A percentile compares a stretch with the other conserved stretches of the same genome.
These are phyloP conservation scores for Marchantia paleacea DNA, from an alignment of 225 moss, liverwort and hornwort genomes.

Conservation along the genomic window DNA sequence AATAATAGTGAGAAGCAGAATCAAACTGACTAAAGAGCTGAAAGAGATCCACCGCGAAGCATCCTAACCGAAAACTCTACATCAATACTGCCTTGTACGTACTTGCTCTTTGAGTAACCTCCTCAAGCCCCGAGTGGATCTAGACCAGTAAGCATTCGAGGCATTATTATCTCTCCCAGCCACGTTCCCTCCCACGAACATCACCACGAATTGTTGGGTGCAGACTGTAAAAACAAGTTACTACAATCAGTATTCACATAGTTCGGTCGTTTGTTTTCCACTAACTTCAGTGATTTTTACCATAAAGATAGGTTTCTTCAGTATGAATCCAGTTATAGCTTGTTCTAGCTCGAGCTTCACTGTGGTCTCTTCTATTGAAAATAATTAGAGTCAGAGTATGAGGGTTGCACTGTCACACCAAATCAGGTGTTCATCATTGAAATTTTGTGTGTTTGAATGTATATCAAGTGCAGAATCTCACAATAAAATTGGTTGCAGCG, in stretches of 20 bases:
- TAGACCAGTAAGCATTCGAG: constrained; percentile 75
- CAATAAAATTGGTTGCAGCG: constrained; percentile 76
- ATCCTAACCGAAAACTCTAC: neutral
- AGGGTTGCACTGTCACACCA: too few relatives aligned
- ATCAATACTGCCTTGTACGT: constrained; percentile 28
- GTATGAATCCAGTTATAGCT: too few relatives aligned
- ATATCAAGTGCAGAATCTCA: constrained; percentile 29
- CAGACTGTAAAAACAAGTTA: constrained; percentile 55
- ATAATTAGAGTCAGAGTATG: too few relatives aligned
- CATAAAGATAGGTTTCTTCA: too few relatives aligned
- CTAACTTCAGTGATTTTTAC: too few relatives aligned
- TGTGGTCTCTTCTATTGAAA: too few relatives aligned
- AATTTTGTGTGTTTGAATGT: neutral
- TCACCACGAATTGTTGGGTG: constrained; percentile 85
- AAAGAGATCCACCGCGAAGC: neutral
- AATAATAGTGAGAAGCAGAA: neutral
- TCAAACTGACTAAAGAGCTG: neutral
- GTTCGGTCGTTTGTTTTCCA: too few relatives aligned
- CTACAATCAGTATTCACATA: too few relatives aligned
- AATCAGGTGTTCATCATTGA: too few relatives aligned
- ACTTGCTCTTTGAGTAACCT: constrained; percentile 78
- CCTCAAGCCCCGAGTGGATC: constrained; percentile 85
- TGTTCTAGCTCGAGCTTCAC: too few relatives aligned
- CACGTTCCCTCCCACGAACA: constrained; percentile 82
- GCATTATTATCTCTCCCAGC: constrained; percentile 56